These are phyloP conservation scores for Catharanthus roseus DNA, from an alignment of 257 asterid species.

Conservation along the genomic window DNA sequence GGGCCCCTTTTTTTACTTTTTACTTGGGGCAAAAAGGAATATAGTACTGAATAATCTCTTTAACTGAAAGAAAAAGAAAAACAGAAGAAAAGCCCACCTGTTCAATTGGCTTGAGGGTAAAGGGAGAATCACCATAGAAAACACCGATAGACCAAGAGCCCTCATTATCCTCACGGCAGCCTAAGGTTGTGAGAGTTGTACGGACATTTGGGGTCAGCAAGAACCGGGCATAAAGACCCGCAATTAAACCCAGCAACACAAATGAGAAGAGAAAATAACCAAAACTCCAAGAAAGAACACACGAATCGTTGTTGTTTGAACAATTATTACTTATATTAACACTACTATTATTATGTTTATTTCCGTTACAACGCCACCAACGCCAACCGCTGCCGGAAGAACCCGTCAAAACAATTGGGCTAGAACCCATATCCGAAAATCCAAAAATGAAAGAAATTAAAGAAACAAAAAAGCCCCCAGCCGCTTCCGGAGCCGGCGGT, in stretches of 20 bases:
- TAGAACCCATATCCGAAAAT: slow-evolving; percentile 26
- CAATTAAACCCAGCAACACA: slow-evolving; percentile 64
- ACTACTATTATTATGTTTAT: slow-evolving; percentile 12
- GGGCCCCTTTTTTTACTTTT: not conserved
- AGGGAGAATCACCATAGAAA: slow-evolving; percentile 86
- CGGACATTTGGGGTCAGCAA: slow-evolving; percentile 61
- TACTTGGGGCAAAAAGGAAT: not conserved
- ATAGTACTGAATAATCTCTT: not conserved
- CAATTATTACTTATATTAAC: slow-evolving; percentile 4
- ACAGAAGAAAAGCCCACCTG: slow-evolving; percentile 35
- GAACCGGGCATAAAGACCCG: slow-evolving; percentile 49
- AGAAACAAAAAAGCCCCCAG: not conserved
- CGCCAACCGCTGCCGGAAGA: slow-evolving; percentile 20
- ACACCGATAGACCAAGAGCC: slow-evolving; percentile 96
- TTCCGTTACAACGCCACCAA: slow-evolving; percentile 13
- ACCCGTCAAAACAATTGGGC: slow-evolving; percentile 22
- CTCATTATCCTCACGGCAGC: slow-evolving; percentile 74
- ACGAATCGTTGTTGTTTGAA: slow-evolving; percentile 12
- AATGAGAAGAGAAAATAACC: slow-evolving; percentile 57
- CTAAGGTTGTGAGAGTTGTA: slow-evolving; percentile 41
- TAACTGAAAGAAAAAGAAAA: not conserved
- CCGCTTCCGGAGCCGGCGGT: not conserved
- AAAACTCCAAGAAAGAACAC: slow-evolving; percentile 28
- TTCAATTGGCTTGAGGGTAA: slow-evolving; percentile 88
- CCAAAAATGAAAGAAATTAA: not conserved